Base-by-base conservation (phyloP, 2,329 filamentous ascomycete species). In the Phialocephala sp. region DNA sequence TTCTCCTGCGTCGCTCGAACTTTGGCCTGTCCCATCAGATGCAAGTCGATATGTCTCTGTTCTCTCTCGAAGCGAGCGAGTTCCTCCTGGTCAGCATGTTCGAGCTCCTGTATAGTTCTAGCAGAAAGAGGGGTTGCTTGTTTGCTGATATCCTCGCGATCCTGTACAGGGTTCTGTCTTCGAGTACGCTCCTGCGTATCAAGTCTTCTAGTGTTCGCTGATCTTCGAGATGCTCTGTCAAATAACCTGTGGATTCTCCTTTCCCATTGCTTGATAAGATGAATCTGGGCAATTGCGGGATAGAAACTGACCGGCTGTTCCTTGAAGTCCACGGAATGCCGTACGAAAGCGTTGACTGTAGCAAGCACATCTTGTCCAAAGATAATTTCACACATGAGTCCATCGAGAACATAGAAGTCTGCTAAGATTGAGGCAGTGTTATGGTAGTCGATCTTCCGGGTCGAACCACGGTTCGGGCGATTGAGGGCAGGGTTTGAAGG, bases 291-390 rank as follows among this genome's bases (percentile, higher is more conserved):
- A n/a, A 50, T 50, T 24, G 45, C n/a, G 11, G 45, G 45, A 24
- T 27, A 27, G n/a, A 27, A 22, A 11, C 22, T 50, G 20, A 20
- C 45, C 24, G 45, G 45, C 45, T 50, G 45, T 14, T 22, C n/a
- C 22, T 27, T 24, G 45, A 50, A 50, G 22, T 50, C 45, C n/a
- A 27, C 22, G 22, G 45, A 50, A 20, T 50, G 45, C 45, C n/a
- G 45, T 20, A 50, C 45, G n/a, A 50, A 50, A 24, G 45, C 45
- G 22, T 50, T 50, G 45, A 50, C 45, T 50, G 45, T 50, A 24
- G 45, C 20, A 50, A 50, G 45, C 6, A 50, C 45, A 24, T 50
- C 45, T 50, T 50, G 45, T 12, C 20, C 45, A 50, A 50, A 50
- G 11, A 50, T 22, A 11, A 50, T 27, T 6, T 50, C 45, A 6